A percentile compares a stretch with the other conserved stretches of the same genome.
Evolutionary conservation across 108 stramenopile genomes (phyloP).

Genomic region (Nitzschia sp.): DNA sequence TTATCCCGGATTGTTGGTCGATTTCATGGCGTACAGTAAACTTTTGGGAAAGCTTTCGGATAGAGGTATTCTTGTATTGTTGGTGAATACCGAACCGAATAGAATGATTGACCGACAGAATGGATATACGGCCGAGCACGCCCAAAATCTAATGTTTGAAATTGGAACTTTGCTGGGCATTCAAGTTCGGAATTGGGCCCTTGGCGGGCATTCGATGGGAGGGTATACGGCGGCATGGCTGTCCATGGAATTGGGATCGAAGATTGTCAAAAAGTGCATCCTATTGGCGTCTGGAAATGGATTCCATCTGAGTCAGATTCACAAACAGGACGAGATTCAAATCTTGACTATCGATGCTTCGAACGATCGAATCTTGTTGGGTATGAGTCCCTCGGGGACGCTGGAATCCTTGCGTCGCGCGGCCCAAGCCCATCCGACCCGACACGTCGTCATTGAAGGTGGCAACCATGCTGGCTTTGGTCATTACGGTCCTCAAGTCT

Average conservation of each 20-base stretch:
- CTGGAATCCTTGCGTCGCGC: not conserved
- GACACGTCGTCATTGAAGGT: conserved; percentile 15
- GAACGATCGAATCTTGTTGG: not conserved
- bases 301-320: not conserved
- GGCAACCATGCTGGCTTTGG: conserved; percentile 45
- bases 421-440: not conserved
- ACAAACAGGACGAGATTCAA: not conserved
- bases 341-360: conserved; percentile 1
- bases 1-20: conserved; percentile 63
- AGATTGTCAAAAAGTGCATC: not conserved
- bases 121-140: conserved; percentile 23
- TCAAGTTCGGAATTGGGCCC: conserved; percentile 47
- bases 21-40: conserved; percentile 59
- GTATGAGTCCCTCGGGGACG: not conserved
- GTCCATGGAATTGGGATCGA: not conserved
- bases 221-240: conserved; percentile 13
- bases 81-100: conserved; percentile 45
- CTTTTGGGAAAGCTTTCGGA: conserved; percentile 54
- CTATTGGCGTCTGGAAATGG: conserved; percentile 1
- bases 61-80: conserved; percentile 50
- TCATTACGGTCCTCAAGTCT: conserved; percentile 30
- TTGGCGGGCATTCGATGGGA: conserved; percentile 66
- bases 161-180: conserved; percentile 19
- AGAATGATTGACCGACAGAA: conserved; percentile 5
- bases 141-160: conserved; percentile 30